These are phyloP conservation scores for Stephanocyclus meneghinianus DNA, from an alignment of 352 stramenopile genomes.

Conservation along the genomic window DNA sequence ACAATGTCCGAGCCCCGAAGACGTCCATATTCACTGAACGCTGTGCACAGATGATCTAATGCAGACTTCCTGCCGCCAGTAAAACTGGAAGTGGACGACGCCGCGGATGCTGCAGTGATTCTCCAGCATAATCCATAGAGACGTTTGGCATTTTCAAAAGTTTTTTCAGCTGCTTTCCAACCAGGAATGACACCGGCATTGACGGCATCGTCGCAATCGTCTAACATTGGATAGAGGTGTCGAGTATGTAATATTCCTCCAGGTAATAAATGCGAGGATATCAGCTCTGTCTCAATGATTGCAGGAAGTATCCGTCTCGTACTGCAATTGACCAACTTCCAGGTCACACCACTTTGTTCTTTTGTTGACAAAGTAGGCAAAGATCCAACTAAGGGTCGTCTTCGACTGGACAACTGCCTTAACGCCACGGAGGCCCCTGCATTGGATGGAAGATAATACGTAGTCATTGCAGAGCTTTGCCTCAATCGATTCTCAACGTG, in stretches of 20 bases:
- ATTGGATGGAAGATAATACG: slow-evolving; percentile 40
- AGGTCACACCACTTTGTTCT: slow-evolving; percentile 12
- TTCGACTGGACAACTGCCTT: slow-evolving; percentile 31
- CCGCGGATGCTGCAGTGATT: slow-evolving; percentile 26
- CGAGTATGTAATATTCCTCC: slow-evolving; percentile 57
- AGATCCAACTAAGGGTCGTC: slow-evolving; percentile 4
- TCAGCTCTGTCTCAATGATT: slow-evolving; percentile 69
- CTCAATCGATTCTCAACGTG: slow-evolving; percentile 40
- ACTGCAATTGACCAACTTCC: slow-evolving; percentile 23
- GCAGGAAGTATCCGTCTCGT: slow-evolving; percentile 42
- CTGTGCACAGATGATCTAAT: slow-evolving; percentile 37
- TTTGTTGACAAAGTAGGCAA: background rate
- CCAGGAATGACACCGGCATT: slow-evolving; percentile 13
- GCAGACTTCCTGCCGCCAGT: background rate
- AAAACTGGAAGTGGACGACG: slow-evolving; percentile 15
- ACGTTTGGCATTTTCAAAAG: slow-evolving; percentile 52
- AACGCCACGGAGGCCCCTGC: slow-evolving; percentile 14
- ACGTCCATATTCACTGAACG: slow-evolving; percentile 51
- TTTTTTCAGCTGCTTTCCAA: slow-evolving; percentile 10
- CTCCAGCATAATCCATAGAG: slow-evolving; percentile 65
- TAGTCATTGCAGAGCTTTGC: slow-evolving; percentile 20
- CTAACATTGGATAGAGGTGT: slow-evolving; percentile 67
- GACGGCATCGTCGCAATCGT: slow-evolving; percentile 43
- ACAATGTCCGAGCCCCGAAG: slow-evolving; percentile 47
- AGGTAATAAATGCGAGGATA: slow-evolving; percentile 48